Conservation (phyloP, 305 asterid species). For the Fraxinus albicans region DNA sequence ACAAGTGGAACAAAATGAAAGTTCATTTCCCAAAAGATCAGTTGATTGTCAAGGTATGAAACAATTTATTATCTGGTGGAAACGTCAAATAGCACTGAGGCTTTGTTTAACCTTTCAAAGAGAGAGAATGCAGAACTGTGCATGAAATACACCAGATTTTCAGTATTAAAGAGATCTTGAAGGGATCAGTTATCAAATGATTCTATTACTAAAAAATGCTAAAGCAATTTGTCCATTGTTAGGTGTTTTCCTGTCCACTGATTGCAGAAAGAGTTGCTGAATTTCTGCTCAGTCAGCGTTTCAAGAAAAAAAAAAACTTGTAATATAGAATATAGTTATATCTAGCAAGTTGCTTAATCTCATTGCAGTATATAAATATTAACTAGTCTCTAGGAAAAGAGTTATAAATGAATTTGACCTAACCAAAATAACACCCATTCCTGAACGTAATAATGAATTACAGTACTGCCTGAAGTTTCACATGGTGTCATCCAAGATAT, state of each 20-base stretch:
- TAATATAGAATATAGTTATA: background rate
- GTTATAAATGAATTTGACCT: background rate
- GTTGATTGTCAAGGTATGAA: constrained; percentile 9
- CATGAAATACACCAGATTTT: background rate
- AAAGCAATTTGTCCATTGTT: background rate
- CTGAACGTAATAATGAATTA: background rate
- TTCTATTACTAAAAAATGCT: constrained; percentile 1
- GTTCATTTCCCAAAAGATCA: background rate
- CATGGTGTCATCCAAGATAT: background rate
- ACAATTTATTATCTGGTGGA: background rate
- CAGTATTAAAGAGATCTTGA: background rate
- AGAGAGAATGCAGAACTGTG: constrained; percentile 8
- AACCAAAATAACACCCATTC: background rate
- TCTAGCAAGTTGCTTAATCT: background rate
- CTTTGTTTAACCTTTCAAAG: constrained; percentile 8
- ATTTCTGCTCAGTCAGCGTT: background rate
- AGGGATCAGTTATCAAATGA: constrained; percentile 3
- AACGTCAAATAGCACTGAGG: background rate
- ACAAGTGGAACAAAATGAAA: background rate
- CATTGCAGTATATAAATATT: background rate
- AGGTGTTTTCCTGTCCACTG: constrained; percentile 10
- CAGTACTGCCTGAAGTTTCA: background rate
- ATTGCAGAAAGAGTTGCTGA: constrained; percentile 6
- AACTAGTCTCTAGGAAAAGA: background rate
- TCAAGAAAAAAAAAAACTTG: background rate